phyloP scores from a whole-genome alignment of 2,329 filamentous ascomycete species.

The Fusarium longipes region DNA sequence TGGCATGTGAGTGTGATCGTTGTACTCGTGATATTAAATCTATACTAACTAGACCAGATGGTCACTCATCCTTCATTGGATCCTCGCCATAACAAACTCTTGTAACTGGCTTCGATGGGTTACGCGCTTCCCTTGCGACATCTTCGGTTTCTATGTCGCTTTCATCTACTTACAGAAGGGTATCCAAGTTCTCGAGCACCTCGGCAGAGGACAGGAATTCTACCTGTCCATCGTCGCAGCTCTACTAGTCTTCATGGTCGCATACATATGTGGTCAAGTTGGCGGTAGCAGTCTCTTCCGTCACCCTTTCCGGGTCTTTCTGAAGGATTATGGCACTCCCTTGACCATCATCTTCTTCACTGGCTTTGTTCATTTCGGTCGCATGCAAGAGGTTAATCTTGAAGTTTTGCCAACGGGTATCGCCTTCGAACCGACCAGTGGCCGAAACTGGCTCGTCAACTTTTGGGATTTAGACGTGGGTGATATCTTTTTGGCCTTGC shows the following conservation, averaged over 20 bases:
- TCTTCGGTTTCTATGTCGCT: slow-evolving; percentile 93
- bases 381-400: slow-evolving; percentile 77
- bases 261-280: slow-evolving; percentile 78
- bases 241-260: slow-evolving; percentile 80
- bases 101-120: slow-evolving; percentile 92
- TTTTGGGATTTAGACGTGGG: slow-evolving; percentile 82
- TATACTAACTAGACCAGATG: slow-evolving; percentile 62
- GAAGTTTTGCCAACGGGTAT: slow-evolving; percentile 79
- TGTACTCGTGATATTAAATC: not conserved
- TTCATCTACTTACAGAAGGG: slow-evolving; percentile 94
- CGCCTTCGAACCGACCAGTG: slow-evolving; percentile 81
- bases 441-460: slow-evolving; percentile 79
- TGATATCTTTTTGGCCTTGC: slow-evolving; percentile 86
- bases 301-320: slow-evolving; percentile 80
- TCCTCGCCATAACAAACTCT: slow-evolving; percentile 84
- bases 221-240: slow-evolving; percentile 84
- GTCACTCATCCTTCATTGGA: slow-evolving; percentile 86
- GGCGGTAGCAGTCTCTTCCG: slow-evolving; percentile 79
- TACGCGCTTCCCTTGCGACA: slow-evolving; percentile 91
- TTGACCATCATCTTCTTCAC: slow-evolving; percentile 88
- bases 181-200: slow-evolving; percentile 82
- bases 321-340: slow-evolving; percentile 91
- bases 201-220: slow-evolving; percentile 74
- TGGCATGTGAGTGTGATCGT: slow-evolving; percentile 68
- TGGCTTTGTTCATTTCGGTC: slow-evolving; percentile 86